Base-by-base conservation (phyloP, 495 filamentous ascomycete genomes). In the Penicillium argentinense region DNA sequence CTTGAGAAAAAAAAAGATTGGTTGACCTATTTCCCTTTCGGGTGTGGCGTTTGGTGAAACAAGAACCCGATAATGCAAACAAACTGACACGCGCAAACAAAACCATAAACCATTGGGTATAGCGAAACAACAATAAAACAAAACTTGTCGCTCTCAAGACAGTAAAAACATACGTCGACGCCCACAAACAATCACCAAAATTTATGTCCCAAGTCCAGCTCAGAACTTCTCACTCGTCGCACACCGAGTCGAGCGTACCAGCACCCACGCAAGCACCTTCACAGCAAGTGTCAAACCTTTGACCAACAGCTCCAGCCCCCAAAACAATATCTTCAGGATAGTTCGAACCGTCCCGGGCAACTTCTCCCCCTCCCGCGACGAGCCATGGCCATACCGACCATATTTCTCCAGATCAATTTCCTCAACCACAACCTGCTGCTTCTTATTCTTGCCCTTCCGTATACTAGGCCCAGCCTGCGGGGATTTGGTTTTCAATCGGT, bases 361-460 rank as follows among this genome's bases (percentile, higher is more conserved):
- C 28, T 75, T 65, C 53, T 72, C 45, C 2, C 68, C 67, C 40
- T 70, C 56, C 2, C 66, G 60, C 23, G 62, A 62, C 1, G 69
- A 72, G 13, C 62, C 45, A 6, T 32, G 37, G 7, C 61, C 63
- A 33, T 72, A 72, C 3, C 59, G 61, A 9, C 70, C 70, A 27
- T 74, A 76, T 14, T 67, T 71, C 23, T 75, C 73, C 12, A 76
- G 56, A 42, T 76, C 73, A 23, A 74, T 68, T 45, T 76, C 71
- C 34, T 74, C 70, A 38, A 73, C 53, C 8, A 64, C 49, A 29
- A 70, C 53, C 39, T 69, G 54, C 3, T 60, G 44, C 5, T 51
- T 56, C 36, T 64, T 60, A 18, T 34, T 53, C 29, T 58, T 51
- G 16, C 33, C 17, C 42, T 59, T 64, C 30, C 16, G 39, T 36